Base-by-base conservation (phyloP, 2,329 filamentous ascomycete species). In the Colletotrichum destructivum region DNA sequence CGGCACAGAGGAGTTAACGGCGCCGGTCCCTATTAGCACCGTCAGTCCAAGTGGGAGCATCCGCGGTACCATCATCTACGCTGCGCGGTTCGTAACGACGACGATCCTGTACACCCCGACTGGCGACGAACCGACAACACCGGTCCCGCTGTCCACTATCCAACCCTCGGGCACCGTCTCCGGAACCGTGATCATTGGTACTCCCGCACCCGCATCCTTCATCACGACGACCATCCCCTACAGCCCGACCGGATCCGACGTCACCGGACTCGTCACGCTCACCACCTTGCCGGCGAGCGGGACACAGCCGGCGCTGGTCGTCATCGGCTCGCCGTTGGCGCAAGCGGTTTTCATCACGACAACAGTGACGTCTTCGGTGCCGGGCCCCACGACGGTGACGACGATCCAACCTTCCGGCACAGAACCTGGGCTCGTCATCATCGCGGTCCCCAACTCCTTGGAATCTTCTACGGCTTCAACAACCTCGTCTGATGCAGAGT, bases 221-320 rank as follows among this genome's bases (percentile, higher is more conserved):
- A 44, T 71, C 6, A 73, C 71, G 4, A 61, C 73, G 8, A 66
- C 68, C 13, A 61, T 49, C 2, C 65, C 67, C 26, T 55, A 64
- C 21, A 54, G 64, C 11, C 69, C 71, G 6, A 72, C 65, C 1
- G 69, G 62, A 13, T 47, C 21, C 13, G 56, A 26, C 16, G 64
- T 51, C 13, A 69, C 59, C 1, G 23, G 47, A 6, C 21, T 56
- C 12, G 52, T 56, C 31, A 40, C 52, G 21, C 67, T 69, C 3
- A 66, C 66, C 21, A 71, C 67, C 9, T 23, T 71, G 12, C 23
- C 55, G 3, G 62, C 67, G 1, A 73, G 60, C 40, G 71, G 72
- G 9, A 66, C 47, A 11, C 46, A 42, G 35, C 38, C 55, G 11
- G 55, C 23, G 1, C 15, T 44, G 55, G 40, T 59, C 13, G 40